These are phyloP conservation scores for Erodium texanum DNA, from an alignment of 441 rosid genomes.

Conservation along the genomic window DNA sequence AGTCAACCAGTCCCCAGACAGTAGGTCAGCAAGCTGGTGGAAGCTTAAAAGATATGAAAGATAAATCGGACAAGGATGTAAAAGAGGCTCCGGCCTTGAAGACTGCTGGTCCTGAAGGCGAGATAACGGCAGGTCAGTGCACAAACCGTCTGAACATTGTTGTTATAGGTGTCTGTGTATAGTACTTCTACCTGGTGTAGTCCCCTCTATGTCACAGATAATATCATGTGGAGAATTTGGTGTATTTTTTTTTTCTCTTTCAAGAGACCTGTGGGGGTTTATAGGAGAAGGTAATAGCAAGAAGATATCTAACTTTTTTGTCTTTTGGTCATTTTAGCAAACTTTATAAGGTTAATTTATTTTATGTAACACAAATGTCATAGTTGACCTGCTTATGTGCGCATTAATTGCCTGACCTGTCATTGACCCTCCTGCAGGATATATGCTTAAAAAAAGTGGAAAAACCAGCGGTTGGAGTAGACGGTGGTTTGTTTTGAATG, in stretches of 20 bases:
- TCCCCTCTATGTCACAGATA: neutral
- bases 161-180: neutral
- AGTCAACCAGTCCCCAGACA: slow-evolving; percentile 93
- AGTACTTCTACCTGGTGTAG: neutral
- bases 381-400: neutral
- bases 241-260: too few species aligned
- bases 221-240: too few species aligned
- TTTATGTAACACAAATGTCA: neutral
- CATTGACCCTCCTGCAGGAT: slow-evolving; percentile 32
- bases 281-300: too few species aligned
- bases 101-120: slow-evolving; percentile 94
- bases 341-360: neutral
- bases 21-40: slow-evolving; percentile 71
- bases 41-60: slow-evolving; percentile 85
- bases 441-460: slow-evolving; percentile 77
- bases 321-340: too few species aligned
- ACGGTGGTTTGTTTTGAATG: slow-evolving; percentile 97
- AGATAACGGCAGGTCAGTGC: slow-evolving; percentile 91
- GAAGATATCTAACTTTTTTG: too few species aligned
- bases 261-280: too few species aligned
- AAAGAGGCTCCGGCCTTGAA: slow-evolving; percentile 75
- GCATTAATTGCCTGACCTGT: neutral
- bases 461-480: slow-evolving; percentile 88
- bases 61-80: slow-evolving; percentile 65
- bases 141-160: slow-evolving; percentile 15